These are phyloP conservation scores for Westerdykella aurantiaca DNA, from an alignment of 2,329 filamentous ascomycete species.

Conservation along the genomic window DNA sequence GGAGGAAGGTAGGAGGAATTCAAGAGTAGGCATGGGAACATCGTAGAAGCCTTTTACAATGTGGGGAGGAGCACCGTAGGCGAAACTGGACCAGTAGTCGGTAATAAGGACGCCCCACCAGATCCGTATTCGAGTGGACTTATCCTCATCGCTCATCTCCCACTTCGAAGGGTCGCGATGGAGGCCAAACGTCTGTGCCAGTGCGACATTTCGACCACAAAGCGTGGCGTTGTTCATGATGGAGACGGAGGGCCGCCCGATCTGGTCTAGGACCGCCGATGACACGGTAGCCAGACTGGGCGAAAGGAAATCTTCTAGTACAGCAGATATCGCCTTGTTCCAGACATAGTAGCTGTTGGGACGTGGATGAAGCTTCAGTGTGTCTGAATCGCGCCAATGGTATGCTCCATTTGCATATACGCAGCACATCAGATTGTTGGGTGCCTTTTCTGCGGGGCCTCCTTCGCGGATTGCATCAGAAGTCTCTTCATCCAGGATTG, in stretches of 20 bases:
- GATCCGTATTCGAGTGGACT: conserved; percentile 46
- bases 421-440: conserved; percentile 36
- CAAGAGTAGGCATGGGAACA: conserved; percentile 48
- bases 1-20: conserved; percentile 31
- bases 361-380: conserved; percentile 30
- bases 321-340: conserved; percentile 39
- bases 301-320: conserved; percentile 41
- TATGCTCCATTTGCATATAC: conserved; percentile 36
- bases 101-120: conserved; percentile 56
- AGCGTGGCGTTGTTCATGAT: conserved; percentile 48
- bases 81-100: conserved; percentile 53
- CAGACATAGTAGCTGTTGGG: conserved; percentile 39
- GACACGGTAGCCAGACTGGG: conserved; percentile 38
- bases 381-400: conserved; percentile 35
- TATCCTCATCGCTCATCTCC: conserved; percentile 48
- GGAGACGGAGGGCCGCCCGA: conserved; percentile 37
- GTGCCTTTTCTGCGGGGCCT: conserved; percentile 31
- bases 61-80: conserved; percentile 51
- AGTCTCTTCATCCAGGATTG: conserved; percentile 37
- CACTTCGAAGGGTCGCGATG: conserved; percentile 52
- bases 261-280: conserved; percentile 37
- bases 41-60: conserved; percentile 51
- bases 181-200: conserved; percentile 52
- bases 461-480: conserved; percentile 27
- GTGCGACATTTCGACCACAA: conserved; percentile 48